A percentile compares a stretch with the other conserved stretches of the same genome.
phyloP scores from a whole-genome alignment of 345 rosid genomes.

The Moringa oleifera region DNA sequence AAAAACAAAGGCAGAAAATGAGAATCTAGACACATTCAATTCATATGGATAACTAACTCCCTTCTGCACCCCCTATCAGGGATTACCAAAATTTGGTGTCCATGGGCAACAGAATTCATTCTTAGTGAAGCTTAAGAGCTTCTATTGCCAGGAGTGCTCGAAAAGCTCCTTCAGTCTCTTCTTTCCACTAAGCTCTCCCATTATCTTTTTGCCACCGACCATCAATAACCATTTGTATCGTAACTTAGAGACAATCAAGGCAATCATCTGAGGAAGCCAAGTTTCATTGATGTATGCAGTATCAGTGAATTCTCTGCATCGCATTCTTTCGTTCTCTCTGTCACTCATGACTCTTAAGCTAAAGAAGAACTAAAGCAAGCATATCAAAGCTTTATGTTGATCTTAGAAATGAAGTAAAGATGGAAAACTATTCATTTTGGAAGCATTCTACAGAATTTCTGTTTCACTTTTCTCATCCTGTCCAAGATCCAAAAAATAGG shows the following conservation, averaged over 20 bases:
- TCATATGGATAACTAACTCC: too few relatives aligned
- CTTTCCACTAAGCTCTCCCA: too few relatives aligned
- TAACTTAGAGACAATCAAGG: not conserved
- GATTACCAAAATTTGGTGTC: not conserved
- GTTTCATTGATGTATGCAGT: not conserved
- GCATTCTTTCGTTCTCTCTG: not conserved
- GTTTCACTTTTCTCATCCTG: constrained; percentile 3
- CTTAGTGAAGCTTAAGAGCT: too few relatives aligned
- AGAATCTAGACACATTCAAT: too few relatives aligned
- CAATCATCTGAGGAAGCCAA: not conserved
- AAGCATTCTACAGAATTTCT: not conserved
- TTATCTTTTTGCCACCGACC: too few relatives aligned
- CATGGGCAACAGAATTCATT: not conserved
- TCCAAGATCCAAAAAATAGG: not conserved
- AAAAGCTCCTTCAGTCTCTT: not conserved
- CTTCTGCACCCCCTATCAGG: too few relatives aligned
- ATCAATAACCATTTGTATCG: not conserved
- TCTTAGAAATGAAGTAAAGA: not conserved
- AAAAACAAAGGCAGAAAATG: too few relatives aligned
- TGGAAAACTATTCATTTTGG: not conserved
- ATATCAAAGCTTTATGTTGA: too few relatives aligned
- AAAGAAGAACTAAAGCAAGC: constrained; percentile 3
- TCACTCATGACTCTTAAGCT: not conserved
- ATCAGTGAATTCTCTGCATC: not conserved
- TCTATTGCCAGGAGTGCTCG: not conserved